Base-by-base conservation (phyloP, 2,329 filamentous ascomycete species). In the Chaetothyriales sp. region DNA sequence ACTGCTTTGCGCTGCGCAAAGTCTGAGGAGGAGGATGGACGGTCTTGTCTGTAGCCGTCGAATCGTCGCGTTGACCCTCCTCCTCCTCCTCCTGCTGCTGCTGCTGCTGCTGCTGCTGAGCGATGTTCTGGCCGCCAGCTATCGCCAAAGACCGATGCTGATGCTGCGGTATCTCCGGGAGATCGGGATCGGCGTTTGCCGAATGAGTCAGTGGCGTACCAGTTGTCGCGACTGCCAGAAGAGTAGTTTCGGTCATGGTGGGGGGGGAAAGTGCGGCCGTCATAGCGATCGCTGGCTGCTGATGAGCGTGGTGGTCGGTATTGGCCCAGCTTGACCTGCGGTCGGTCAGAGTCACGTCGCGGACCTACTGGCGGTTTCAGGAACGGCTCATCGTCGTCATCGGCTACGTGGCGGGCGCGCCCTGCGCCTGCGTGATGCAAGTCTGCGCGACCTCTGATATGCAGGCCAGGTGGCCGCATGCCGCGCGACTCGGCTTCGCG, bases 381-480 rank as follows among this genome's bases (percentile, higher is more conserved):
- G 61, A 52, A 64, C 52, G 46, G 59, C 56, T 54, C 66, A 57
- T 60, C 62, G 45, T 65, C 68, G 22, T 70, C 66, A 40, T 13
- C 6, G 4, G 33, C 49, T n/a, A n/a, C n/a, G 7, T 44, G 44
- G 28, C 25, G 43, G 6, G 46, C 37, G 46, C 22, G 47, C 47
- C 43, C 18, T 4, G 25, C n/a, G 29, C 54, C 49, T n/a, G 54
- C 58, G 25, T 44, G 65, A 57, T 25, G 65, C 62, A 33, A 62
- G 57, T 63, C 64, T 18, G 66, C 66, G 15, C 66, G 65, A 47
- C 67, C 68, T 52, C 62, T 64, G 46, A 69, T 68, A 37, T 63
- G 65, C 56, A 69, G 54, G 4, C 64, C 63, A 33, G 54, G 58
- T 28, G 59, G 58, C 20, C 59, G 49, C 28, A 61, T 46, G 22